Conservation (phyloP, 768 basidiomycete species). For the Podaxis sp. region DNA sequence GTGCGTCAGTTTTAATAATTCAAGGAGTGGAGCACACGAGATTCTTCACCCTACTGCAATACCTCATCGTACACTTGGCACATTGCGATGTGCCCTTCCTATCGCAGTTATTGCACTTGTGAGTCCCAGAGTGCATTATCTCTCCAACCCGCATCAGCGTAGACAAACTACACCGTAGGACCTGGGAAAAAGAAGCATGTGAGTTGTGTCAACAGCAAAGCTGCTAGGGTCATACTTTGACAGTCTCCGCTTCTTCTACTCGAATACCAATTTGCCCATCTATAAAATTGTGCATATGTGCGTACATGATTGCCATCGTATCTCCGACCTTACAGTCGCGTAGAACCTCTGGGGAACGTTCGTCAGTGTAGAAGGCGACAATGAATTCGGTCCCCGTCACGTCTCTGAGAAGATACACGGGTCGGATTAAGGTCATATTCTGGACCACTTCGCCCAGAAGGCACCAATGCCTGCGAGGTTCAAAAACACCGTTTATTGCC, state of each 20-base stretch:
- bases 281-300: conserved; percentile 19
- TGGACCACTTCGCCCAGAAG: conserved; percentile 25
- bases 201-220: not conserved
- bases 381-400: conserved; percentile 17
- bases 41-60: conserved; percentile 19
- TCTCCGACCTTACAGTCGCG: conserved; percentile 13
- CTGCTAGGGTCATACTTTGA: conserved; percentile 16
- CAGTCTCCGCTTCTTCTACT: conserved; percentile 19
- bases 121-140: not conserved
- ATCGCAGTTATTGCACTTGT: conserved; percentile 14
- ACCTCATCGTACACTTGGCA: conserved; percentile 12
- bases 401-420: conserved; percentile 23
- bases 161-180: conserved; percentile 17
- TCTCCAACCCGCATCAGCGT: conserved; percentile 17
- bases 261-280: conserved; percentile 26
- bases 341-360: conserved; percentile 8
- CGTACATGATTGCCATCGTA: conserved; percentile 27
- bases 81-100: conserved; percentile 13
- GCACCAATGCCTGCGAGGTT: conserved; percentile 25
- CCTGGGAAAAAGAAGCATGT: not conserved
- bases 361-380: conserved; percentile 21
- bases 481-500: not conserved
- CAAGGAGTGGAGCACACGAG: not conserved
- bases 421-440: conserved; percentile 15
- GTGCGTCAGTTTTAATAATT: not conserved